Evolutionary conservation across 805 yeast species (phyloP), one percentile per base, ranked within the genome.

Genomic region (Candida jianshihensis): DNA sequence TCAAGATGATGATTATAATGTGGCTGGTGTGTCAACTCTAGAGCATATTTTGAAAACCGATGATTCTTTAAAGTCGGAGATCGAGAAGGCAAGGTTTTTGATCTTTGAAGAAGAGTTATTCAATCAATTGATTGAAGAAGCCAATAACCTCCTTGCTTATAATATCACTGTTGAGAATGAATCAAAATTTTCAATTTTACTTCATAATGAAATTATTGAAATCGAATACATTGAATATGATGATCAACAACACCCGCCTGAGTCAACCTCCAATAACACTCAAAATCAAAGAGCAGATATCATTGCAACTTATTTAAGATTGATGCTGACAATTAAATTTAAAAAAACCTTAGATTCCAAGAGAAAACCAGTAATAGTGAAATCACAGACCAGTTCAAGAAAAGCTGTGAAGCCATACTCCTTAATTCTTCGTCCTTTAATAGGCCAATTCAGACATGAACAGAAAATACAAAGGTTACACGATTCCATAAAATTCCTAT

Each of bases 81-180:
- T 90, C 19, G 68, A 72, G 26, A 73, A 63, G 34, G 88, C 94
- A 0, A 69, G 96, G 32, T 78, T 72, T 43, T 73, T 75, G 40
- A 65, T 89, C 7, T 90, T 90, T 61, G 97, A 90, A 53, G 92
- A 85, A 51, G 97, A 90, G 56, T 65, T 90, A 37, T 86, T 86
- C 62, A 76, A 74, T 56, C 88, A 81, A 47, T 59, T 90, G 37
- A 68, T 79, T 18, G 74, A 78, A 43, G 98, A 90, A 57, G 86
- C 95, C 1, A 70, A 80, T 21, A 54, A 68, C 6, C 62, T 90
- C 39, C 70, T 80, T 9, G 75, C 87, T 15, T 75, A 78, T 45
- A 80, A 82, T 37, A 90, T 86, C 4, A 67, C 69, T 13, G 70
- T 79, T 14, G 77, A 82, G 21, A 71, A 70, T 35, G 75, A 72